A percentile compares a stretch with the other conserved stretches of the same genome.
These are phyloP conservation scores for Tetraselmis striata DNA, from an alignment of 139 green algal genomes.

Conservation along the genomic window DNA sequence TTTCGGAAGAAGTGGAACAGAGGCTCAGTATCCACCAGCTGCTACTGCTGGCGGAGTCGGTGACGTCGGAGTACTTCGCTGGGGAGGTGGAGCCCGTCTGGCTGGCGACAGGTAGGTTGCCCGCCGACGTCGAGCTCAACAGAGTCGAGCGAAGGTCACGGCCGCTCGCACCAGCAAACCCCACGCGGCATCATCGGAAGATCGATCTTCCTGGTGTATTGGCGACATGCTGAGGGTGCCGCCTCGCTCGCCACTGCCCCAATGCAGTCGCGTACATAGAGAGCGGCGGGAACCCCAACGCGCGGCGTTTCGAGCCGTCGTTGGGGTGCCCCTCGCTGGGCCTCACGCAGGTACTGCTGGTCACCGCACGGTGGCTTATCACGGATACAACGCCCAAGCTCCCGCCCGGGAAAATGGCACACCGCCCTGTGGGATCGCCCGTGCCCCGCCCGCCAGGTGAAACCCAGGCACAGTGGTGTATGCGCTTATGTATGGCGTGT, in stretches of 20 bases:
- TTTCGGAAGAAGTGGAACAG: no score
- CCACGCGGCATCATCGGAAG: no score
- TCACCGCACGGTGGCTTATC: neutral
- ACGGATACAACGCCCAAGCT: neutral
- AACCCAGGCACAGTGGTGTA: no score
- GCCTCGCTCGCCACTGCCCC: no score
- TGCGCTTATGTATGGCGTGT: no score
- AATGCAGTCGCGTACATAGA: neutral
- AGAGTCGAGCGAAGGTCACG: no score
- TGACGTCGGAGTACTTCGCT: neutral
- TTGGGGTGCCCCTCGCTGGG: neutral
- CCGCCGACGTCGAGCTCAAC: no score
- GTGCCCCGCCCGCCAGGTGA: neutral
- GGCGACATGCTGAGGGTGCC: no score
- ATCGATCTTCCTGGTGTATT: no score
- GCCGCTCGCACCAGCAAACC: no score
- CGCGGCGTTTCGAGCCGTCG: neutral
- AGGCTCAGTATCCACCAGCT: neutral
- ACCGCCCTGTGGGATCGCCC: neutral
- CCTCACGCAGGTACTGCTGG: neutral
- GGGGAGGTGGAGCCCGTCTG: neutral
- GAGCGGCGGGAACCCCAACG: neutral
- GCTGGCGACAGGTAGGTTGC: neutral
- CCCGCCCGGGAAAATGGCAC: neutral
- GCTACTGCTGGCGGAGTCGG: neutral